Conservation (phyloP, 441 rosid species). For the Daphne laureola region DNA sequence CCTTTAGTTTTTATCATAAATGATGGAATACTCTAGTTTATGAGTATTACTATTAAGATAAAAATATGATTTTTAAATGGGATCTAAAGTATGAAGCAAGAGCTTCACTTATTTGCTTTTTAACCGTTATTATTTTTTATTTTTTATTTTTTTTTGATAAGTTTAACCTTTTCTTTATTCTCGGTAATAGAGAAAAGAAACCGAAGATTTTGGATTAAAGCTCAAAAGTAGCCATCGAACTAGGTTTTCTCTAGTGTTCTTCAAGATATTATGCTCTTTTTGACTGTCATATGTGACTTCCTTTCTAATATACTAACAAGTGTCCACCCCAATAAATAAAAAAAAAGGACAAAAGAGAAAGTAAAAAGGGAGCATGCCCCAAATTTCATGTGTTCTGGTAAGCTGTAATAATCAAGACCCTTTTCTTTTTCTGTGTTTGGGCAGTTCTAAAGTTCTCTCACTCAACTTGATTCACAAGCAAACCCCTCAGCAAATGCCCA, state of each 20-base stretch:
- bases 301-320: background rate
- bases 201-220: too few relatives aligned
- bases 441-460: slow-evolving; percentile 24
- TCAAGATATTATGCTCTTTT: background rate
- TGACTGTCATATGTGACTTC: background rate
- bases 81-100: too few relatives aligned
- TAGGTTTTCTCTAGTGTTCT: background rate
- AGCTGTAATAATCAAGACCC: slow-evolving; percentile 29
- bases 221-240: too few relatives aligned
- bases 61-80: too few relatives aligned
- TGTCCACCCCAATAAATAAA: background rate
- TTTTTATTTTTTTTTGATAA: too few relatives aligned
- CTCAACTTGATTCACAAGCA: slow-evolving; percentile 33
- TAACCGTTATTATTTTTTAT: too few relatives aligned
- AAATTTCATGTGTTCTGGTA: slow-evolving; percentile 26
- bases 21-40: too few relatives aligned
- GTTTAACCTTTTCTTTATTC: too few relatives aligned
- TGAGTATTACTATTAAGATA: too few relatives aligned
- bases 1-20: too few relatives aligned
- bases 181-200: too few relatives aligned
- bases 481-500: slow-evolving; percentile 16
- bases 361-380: slow-evolving; percentile 7
- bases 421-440: slow-evolving; percentile 26
- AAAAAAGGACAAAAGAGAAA: slow-evolving; percentile 7
- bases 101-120: too few relatives aligned